A percentile compares a stretch with the other conserved stretches of the same genome.
Evolutionary conservation across 2,329 filamentous ascomycete genomes (phyloP).

Genomic region (Penicillium capsulatum): DNA sequence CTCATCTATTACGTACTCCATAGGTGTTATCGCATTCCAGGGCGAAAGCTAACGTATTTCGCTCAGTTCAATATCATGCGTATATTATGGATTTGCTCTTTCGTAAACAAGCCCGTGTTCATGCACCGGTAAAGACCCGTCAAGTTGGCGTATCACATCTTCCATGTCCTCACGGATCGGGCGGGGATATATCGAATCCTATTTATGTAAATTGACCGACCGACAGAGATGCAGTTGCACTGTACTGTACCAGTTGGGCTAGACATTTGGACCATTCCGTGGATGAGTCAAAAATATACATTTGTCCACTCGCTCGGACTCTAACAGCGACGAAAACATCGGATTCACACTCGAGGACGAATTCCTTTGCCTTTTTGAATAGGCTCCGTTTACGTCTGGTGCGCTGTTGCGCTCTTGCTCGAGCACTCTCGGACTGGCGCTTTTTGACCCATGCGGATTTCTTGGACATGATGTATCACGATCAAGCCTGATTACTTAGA

Average conservation of each 20-base stretch:
- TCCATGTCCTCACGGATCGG: background rate
- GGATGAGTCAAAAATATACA: background rate
- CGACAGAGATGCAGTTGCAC: background rate
- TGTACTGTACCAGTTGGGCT: background rate
- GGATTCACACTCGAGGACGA: background rate
- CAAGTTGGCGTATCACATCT: background rate
- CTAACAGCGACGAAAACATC: too few relatives aligned
- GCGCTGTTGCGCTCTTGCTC: background rate
- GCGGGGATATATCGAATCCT: background rate
- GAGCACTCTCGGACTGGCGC: background rate
- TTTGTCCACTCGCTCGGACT: background rate
- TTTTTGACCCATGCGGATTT: background rate
- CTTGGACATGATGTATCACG: background rate
- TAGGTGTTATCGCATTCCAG: background rate
- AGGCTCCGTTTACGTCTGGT: background rate
- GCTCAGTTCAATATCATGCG: background rate
- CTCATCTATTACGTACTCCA: background rate
- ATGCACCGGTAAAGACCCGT: background rate
- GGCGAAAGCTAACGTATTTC: background rate
- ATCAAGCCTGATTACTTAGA: background rate
- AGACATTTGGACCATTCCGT: background rate
- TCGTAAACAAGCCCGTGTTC: background rate
- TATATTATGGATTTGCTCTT: background rate
- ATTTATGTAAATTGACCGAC: background rate
- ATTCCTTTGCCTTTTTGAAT: background rate